phyloP scores from a whole-genome alignment of 2,329 filamentous ascomycete species.

The Dactylellina cionopaga region DNA sequence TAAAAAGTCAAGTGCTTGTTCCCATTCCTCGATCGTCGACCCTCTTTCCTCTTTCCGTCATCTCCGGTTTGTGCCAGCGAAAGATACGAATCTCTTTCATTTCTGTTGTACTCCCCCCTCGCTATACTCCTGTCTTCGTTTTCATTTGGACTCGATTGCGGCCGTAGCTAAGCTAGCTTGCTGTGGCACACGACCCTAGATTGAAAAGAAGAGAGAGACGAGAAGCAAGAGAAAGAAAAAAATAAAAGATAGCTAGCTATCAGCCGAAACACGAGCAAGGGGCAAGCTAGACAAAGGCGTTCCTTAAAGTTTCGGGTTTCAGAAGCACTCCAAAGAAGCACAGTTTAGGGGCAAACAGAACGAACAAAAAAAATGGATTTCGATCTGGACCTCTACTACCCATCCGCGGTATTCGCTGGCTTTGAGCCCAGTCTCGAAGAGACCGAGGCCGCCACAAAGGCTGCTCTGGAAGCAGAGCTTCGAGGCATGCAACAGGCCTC shows the following conservation, averaged over 20 bases:
- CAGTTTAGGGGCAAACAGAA: neutral
- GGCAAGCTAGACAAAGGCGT: slow-evolving; percentile 8
- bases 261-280: slow-evolving; percentile 16
- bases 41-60: slow-evolving; percentile 25
- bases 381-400: slow-evolving; percentile 44
- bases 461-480: slow-evolving; percentile 40
- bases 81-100: slow-evolving; percentile 9
- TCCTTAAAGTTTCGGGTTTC: slow-evolving; percentile 31
- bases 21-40: slow-evolving; percentile 32
- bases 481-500: slow-evolving; percentile 25
- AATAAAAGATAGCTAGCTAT: too few species aligned
- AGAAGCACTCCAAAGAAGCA: slow-evolving; percentile 21
- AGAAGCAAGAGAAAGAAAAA: too few species aligned
- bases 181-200: too few species aligned
- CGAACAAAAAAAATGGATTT: slow-evolving; percentile 36
- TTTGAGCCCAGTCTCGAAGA: slow-evolving; percentile 33
- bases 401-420: slow-evolving; percentile 23
- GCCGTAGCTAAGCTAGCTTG: slow-evolving; percentile 11
- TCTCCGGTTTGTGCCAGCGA: slow-evolving; percentile 7
- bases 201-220: slow-evolving; percentile 39
- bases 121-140: slow-evolving; percentile 5
- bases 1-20: slow-evolving; percentile 16
- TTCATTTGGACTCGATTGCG: slow-evolving; percentile 5
- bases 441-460: slow-evolving; percentile 40
- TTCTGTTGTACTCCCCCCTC: slow-evolving; percentile 5